phyloP scores from a whole-genome alignment of 495 filamentous ascomycete species.

The Xylaria curta region DNA sequence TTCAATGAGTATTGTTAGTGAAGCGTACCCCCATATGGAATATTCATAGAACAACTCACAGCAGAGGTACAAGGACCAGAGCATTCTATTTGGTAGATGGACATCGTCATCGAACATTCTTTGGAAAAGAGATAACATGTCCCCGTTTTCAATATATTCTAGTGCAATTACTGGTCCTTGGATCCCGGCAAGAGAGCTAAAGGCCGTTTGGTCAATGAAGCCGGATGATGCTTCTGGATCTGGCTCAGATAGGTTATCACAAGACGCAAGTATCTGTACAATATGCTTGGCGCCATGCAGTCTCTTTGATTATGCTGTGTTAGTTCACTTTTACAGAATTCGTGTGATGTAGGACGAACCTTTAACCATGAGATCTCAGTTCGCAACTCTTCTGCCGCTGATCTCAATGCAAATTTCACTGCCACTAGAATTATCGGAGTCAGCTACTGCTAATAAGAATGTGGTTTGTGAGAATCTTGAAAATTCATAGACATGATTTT shows the following conservation, averaged over 20 bases:
- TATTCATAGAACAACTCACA: neutral
- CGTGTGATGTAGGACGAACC: neutral
- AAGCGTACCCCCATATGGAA: neutral
- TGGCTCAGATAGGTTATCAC: neutral
- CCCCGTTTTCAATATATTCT: conserved; percentile 13
- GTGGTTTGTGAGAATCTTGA: neutral
- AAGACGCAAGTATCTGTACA: conserved; percentile 7
- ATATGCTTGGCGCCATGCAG: conserved; percentile 16
- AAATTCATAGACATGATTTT: neutral
- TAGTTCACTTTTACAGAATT: neutral
- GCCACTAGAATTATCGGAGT: neutral
- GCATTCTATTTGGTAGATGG: conserved; percentile 13
- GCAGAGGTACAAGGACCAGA: conserved; percentile 19
- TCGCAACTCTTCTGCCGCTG: neutral
- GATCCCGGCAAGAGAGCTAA: neutral
- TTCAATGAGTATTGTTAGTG: neutral
- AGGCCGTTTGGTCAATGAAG: conserved; percentile 2
- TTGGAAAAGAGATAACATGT: neutral
- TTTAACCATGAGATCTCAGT: conserved; percentile 13
- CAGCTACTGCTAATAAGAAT: neutral
- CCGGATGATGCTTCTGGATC: neutral
- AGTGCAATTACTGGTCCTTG: conserved; percentile 9
- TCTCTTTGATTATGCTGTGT: neutral
- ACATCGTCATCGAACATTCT: conserved; percentile 8
- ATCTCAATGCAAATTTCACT: neutral